A percentile compares a stretch with the other conserved stretches of the same genome.
These are phyloP conservation scores for Verbena officinalis DNA, from an alignment of 257 asterid genomes.

Conservation along the genomic window DNA sequence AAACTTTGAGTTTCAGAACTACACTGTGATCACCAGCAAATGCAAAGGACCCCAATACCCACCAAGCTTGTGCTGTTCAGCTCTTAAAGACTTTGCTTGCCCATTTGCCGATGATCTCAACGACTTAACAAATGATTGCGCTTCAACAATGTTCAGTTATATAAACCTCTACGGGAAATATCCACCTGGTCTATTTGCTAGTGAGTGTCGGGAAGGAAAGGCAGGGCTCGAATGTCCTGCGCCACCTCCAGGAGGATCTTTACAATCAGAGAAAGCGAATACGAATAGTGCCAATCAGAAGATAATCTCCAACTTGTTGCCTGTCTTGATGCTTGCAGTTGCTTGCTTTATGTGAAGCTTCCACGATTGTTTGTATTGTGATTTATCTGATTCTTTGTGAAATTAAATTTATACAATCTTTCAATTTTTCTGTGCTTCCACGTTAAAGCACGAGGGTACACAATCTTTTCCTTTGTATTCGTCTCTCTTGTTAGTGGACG, in stretches of 20 bases:
- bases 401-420: neutral
- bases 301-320: conserved; percentile 30
- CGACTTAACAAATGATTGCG: conserved; percentile 65
- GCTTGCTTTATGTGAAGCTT: conserved; percentile 38
- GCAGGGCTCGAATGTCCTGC: conserved; percentile 62
- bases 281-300: conserved; percentile 26
- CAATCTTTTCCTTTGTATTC: neutral
- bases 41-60: conserved; percentile 78
- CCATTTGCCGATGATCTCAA: conserved; percentile 47
- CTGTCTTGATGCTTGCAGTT: conserved; percentile 35
- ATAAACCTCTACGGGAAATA: conserved; percentile 75
- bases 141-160: conserved; percentile 83
- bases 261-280: conserved; percentile 23
- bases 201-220: conserved; percentile 50
- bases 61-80: conserved; percentile 52
- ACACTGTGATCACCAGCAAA: conserved; percentile 66
- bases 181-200: conserved; percentile 77
- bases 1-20: conserved; percentile 73
- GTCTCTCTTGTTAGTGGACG: neutral
- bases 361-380: conserved; percentile 12
- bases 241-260: conserved; percentile 33
- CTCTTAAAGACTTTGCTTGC: conserved; percentile 61
- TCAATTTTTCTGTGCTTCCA: conserved; percentile 18
- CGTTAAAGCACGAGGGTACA: neutral
- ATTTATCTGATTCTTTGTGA: conserved; percentile 20